Base-by-base conservation (phyloP, 176 grass and related monocot species). In the Avena sativa region DNA sequence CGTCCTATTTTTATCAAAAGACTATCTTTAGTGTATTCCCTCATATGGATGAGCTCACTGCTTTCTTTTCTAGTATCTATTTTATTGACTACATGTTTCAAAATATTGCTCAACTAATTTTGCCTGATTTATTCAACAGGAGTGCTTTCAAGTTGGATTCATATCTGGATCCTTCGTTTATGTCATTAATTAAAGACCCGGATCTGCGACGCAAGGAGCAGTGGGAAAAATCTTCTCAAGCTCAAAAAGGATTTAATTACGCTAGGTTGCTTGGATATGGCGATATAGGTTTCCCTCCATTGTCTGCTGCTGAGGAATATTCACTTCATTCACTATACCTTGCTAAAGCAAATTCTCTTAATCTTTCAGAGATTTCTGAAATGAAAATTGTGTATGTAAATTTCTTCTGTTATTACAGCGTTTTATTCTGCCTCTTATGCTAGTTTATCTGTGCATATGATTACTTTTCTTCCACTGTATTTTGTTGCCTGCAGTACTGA, bases 281-380 rank as follows among this genome's bases (percentile, higher is more conserved):
- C 0, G 94, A 99, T 89, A 81, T 99, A 58, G 94, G 89, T 74
- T 90, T 88, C 62, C 97, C 92, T 40, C 87, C 94, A 34, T 88
- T 99, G 76, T 96, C 97, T 76, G 91, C 94, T 83, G 97, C 92
- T 25, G 97, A 99, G 84, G 97, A 99, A 74, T 99, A 99, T 79
- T 96, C 97, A 56, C 97, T 99, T 81, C 97, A 99, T 90, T 94
- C 97, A 62, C 85, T 92, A 99, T 96, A 94, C 81, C 91, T 99
- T 79, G 72, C 97, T 62, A 99, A 99, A 90, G 97, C 94, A 23
- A 99, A 96, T 88, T 99, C 97, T 87, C 83, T 99, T 74, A 99
- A 94, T 89, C 97, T 99, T 84, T 93, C 97, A 21, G 97, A 99
- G 83, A 96, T 99, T 66, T 91, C 92, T 87, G 97, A 99, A 91